Percentiles rank a stretch among this genome's conserved stretches.
Conservation (phyloP, 768 basidiomycete species). For the Tricholoma terreum region DNA sequence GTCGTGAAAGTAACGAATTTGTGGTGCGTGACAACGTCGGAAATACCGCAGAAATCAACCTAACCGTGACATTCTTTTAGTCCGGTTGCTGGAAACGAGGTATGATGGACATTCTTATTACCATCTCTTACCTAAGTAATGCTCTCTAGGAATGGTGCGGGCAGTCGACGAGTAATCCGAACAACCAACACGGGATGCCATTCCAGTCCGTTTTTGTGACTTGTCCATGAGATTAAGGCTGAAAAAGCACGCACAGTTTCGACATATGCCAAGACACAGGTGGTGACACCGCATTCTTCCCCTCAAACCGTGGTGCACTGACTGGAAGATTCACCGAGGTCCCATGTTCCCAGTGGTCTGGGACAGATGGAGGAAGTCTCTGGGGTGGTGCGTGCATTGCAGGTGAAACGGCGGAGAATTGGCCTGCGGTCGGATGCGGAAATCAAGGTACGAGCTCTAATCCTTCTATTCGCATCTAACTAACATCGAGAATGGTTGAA, state of each 20-base stretch:
- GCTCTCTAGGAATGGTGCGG: conserved; percentile 51
- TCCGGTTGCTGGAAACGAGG: conserved; percentile 38
- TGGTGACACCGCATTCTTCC: conserved; percentile 52
- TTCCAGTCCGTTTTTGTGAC: conserved; percentile 43
- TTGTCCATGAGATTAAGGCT: conserved; percentile 21
- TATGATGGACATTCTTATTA: not conserved
- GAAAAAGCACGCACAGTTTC: conserved; percentile 37
- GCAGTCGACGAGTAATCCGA: conserved; percentile 39
- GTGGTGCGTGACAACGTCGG: conserved; percentile 26
- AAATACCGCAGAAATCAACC: not conserved
- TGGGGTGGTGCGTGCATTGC: conserved; percentile 39
- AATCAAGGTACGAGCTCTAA: conserved; percentile 33
- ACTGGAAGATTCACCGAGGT: conserved; percentile 54
- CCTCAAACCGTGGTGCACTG: conserved; percentile 51
- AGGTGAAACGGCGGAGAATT: conserved; percentile 45
- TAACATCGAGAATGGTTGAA: not conserved
- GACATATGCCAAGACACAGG: conserved; percentile 62
- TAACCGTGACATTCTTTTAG: conserved; percentile 28
- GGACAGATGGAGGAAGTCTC: conserved; percentile 39
- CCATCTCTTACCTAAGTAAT: too few relatives aligned
- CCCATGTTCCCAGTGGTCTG: conserved; percentile 54
- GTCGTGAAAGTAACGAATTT: conserved; percentile 51
- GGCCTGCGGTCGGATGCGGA: conserved; percentile 46
- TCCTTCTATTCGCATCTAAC: not conserved
- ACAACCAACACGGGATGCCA: conserved; percentile 40